A percentile compares a stretch with the other conserved stretches of the same genome.
Evolutionary conservation across 2,329 filamentous ascomycete genomes (phyloP).

Genomic region (Diaporthe sp.): DNA sequence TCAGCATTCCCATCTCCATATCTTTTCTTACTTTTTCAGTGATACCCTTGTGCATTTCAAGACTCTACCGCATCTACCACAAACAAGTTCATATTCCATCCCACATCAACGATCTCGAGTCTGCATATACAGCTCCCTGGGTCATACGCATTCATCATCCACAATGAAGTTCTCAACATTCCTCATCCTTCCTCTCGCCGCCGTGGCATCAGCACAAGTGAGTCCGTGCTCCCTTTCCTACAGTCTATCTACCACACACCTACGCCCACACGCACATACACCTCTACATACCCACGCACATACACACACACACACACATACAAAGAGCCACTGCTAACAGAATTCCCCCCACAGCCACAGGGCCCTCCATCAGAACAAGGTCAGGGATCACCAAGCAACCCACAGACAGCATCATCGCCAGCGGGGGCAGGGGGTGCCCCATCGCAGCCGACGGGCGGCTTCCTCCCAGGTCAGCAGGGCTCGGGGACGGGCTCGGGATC

Average conservation of each 20-base stretch:
- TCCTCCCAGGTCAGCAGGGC: neutral
- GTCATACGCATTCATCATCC: neutral
- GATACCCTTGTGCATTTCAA: neutral
- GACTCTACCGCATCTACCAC: neutral
- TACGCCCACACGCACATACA: neutral
- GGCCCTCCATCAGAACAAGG: constrained; percentile 25
- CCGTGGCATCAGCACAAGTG: constrained; percentile 11
- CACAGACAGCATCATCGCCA: constrained; percentile 2
- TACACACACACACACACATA: neutral
- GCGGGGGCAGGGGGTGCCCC: constrained; percentile 1
- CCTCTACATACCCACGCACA: no score
- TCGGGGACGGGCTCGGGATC: constrained; percentile 1
- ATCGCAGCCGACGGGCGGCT: constrained; percentile 4
- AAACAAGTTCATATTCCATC: neutral
- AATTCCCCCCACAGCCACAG: neutral
- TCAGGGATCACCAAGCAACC: constrained; percentile 23
- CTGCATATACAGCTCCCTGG: neutral
- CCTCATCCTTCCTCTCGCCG: constrained; percentile 12
- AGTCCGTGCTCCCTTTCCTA: constrained; percentile 12
- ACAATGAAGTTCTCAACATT: constrained; percentile 24
- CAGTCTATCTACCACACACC: neutral
- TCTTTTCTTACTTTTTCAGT: neutral
- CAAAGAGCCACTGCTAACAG: neutral
- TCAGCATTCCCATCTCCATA: neutral
- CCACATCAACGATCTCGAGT: neutral